Base-by-base conservation (phyloP, 371 early-diverging fungal species). In the Mortierella polycephala region DNA sequence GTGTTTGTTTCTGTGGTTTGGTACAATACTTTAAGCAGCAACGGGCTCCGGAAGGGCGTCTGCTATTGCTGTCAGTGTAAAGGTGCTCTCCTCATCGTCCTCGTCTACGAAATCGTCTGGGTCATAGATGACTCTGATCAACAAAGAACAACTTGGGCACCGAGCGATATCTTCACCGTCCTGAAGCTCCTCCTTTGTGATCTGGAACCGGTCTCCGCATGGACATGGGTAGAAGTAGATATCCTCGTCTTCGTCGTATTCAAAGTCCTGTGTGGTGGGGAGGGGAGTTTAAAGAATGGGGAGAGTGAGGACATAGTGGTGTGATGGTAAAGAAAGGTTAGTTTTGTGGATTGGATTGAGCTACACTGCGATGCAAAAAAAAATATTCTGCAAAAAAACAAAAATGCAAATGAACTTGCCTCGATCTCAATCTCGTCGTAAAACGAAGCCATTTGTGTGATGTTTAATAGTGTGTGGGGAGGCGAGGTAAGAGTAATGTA, bases 201-300 rank as follows among this genome's bases (percentile, higher is more conserved):
- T 98, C 71, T 93, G 90, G 82, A 99, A 99, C 47, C 90, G 89
- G 88, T 99, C 99, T n/a, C 99, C 99, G 84, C 99, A 99, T n/a
- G 99, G 99, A 82, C 99, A 99, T 49, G 99, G 99, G 84, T 98
- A 99, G 53, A 89, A 90, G 85, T 96, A 99, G 23, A 90, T 77
- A 68, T 91, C 84, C 46, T 86, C 88, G 55, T 94, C 96, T 71
- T 92, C 93, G 71, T 96, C 93, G 75, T 93, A 99, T 68, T 96
- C 96, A 91, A 99, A 95, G 81, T 99, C 98, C 83, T 98, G 95
- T 66, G 52, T 45, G 42, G 30, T 8, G n/a, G 20, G 41, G 50
- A 64, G 55, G 23, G 21, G 6, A 50, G 16, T 30, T 50, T 21
- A 13, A 10, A 14, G 39, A 37, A 16, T 46, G n/a, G 13, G 7